phyloP scores from a whole-genome alignment of 192 early-diverging fungal species.

The Rhizophagus sp. region DNA sequence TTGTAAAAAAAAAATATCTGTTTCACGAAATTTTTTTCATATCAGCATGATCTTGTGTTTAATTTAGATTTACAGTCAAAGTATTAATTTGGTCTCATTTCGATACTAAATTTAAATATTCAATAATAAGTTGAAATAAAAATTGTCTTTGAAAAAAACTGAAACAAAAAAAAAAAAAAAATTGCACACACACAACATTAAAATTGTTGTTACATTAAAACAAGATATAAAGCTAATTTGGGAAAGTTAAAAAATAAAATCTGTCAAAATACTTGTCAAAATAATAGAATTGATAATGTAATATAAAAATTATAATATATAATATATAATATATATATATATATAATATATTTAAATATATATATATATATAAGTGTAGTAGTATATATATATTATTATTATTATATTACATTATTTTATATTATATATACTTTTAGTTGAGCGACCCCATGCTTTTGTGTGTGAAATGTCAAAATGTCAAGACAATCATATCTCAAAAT shows the following conservation, averaged over 20 bases:
- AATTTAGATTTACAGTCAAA: neutral
- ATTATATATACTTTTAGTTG: no score
- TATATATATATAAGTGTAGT: no score
- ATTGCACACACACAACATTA: neutral
- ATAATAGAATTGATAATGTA: no score
- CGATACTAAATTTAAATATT: neutral
- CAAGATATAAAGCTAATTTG: neutral
- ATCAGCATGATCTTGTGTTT: neutral
- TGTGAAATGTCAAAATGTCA: neutral
- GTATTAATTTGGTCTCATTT: neutral
- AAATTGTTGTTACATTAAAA: neutral
- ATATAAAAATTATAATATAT: neutral
- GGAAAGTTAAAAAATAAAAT: neutral
- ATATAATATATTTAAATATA: no score
- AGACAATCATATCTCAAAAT: neutral
- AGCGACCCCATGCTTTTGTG: neutral
- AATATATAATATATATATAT: no score
- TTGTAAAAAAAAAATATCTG: neutral
- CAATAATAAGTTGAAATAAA: no score
- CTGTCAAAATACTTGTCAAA: neutral
- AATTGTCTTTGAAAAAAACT: neutral
- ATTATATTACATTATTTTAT: no score
- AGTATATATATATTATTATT: no score
- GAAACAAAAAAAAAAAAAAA: no score
- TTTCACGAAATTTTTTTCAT: neutral